A percentile compares a stretch with the other conserved stretches of the same genome.
phyloP scores from a whole-genome alignment of 176 grass and related monocot species.

The Canna indica region DNA sequence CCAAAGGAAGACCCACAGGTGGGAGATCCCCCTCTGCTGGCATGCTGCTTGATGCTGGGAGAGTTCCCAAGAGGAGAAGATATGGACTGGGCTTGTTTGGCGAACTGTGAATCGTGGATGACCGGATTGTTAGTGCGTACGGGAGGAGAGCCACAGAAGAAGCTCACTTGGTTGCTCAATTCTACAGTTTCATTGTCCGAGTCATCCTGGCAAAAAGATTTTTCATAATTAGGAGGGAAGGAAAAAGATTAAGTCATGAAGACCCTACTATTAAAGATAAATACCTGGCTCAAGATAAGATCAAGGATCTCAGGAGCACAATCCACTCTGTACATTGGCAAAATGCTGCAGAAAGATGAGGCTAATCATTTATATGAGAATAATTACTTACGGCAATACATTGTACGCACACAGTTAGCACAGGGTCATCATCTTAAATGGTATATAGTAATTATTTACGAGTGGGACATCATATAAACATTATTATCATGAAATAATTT shows the following conservation, averaged over 20 bases:
- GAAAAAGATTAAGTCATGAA: no score
- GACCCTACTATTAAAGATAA: no score
- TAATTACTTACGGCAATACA: neutral
- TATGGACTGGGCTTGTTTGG: constrained; percentile 38
- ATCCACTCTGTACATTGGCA: constrained; percentile 42
- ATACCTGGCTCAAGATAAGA: constrained; percentile 63
- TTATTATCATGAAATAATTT: neutral
- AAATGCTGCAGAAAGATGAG: constrained; percentile 22
- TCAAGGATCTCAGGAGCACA: constrained; percentile 52
- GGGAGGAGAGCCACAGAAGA: constrained; percentile 83
- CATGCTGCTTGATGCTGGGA: constrained; percentile 32
- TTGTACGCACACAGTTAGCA: no score
- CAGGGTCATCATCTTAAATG: neutral
- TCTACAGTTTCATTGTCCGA: constrained; percentile 49
- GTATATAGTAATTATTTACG: neutral
- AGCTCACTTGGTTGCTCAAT: constrained; percentile 32
- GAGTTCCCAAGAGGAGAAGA: constrained; percentile 51
- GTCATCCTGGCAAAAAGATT: constrained; percentile 41
- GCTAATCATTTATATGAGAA: neutral
- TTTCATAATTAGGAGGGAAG: no score
- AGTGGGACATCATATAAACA: neutral
- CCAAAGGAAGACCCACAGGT: constrained; percentile 40
- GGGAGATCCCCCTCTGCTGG: constrained; percentile 48
- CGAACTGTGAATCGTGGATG: constrained; percentile 64
- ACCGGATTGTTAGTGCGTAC: constrained; percentile 77